phyloP scores from a whole-genome alignment of 129 eudicot genomes.

The Oenanthe sinensis region DNA sequence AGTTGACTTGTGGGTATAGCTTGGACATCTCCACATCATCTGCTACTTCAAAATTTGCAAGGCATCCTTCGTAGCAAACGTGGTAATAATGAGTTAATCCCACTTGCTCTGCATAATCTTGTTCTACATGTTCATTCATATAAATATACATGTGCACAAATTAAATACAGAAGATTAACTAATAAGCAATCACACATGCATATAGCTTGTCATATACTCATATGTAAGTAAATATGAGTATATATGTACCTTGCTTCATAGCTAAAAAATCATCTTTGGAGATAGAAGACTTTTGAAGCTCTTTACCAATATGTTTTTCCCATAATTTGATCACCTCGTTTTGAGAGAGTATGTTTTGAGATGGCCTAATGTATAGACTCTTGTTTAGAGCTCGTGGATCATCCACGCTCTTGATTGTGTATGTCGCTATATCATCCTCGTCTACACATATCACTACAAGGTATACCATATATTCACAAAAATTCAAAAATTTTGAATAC shows the following conservation, averaged over 20 bases:
- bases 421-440: slow-evolving; percentile 50
- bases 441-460: slow-evolving; percentile 35
- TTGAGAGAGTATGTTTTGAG: slow-evolving; percentile 37
- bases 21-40: slow-evolving; percentile 30
- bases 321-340: slow-evolving; percentile 31
- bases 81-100: slow-evolving; percentile 43
- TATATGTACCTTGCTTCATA: slow-evolving; percentile 29
- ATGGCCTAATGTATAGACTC: slow-evolving; percentile 39
- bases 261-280: slow-evolving; percentile 28
- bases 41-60: slow-evolving; percentile 34
- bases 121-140: slow-evolving; percentile 6
- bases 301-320: slow-evolving; percentile 45
- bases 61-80: slow-evolving; percentile 42
- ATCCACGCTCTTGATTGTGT: slow-evolving; percentile 39
- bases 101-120: slow-evolving; percentile 39
- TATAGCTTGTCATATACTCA: no score
- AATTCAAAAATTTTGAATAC: not conserved
- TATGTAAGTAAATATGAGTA: not conserved
- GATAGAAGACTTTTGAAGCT: slow-evolving; percentile 28
- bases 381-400: slow-evolving; percentile 41
- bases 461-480: not conserved
- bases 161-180: not conserved
- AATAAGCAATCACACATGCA: no score
- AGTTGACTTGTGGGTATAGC: slow-evolving; percentile 40
- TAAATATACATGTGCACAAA: not conserved